Percentiles rank a stretch among this genome's conserved stretches.
phyloP scores from a whole-genome alignment of 1,284 basidiomycete genomes.

The Cryptococcus sp. region DNA sequence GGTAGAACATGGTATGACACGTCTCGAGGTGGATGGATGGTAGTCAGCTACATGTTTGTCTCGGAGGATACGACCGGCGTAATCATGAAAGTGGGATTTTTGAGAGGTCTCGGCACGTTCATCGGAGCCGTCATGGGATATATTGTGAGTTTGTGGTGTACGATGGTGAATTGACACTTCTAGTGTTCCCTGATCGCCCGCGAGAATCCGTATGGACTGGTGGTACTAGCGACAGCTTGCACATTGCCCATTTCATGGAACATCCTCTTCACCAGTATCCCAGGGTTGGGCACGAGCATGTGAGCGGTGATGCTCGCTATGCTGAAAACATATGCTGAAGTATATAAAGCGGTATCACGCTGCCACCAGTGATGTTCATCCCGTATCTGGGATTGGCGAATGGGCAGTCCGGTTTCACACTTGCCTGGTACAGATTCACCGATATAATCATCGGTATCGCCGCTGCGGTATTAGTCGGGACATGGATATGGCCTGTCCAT shows the following conservation, averaged over 20 bases:
- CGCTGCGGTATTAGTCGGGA: conserved; percentile 50
- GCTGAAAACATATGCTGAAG: no score
- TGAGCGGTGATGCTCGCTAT: conserved; percentile 13
- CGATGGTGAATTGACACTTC: background rate
- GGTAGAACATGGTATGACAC: conserved; percentile 51
- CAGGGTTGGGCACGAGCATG: conserved; percentile 52
- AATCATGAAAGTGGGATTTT: conserved; percentile 54
- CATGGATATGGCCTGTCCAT: conserved; percentile 51
- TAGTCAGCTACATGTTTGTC: conserved; percentile 55
- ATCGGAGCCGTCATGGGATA: conserved; percentile 53
- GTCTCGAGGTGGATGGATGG: conserved; percentile 54
- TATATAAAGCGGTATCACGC: conserved; percentile 46
- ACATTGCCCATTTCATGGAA: conserved; percentile 52
- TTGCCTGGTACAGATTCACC: conserved; percentile 49
- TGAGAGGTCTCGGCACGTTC: conserved; percentile 55
- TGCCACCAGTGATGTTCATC: conserved; percentile 54
- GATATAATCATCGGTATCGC: conserved; percentile 51
- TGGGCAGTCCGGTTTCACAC: conserved; percentile 30
- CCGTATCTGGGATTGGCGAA: conserved; percentile 41
- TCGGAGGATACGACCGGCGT: conserved; percentile 57
- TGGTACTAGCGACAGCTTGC: conserved; percentile 48
- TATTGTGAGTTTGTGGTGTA: conserved; percentile 35
- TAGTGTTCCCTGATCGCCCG: conserved; percentile 51
- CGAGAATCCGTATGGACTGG: conserved; percentile 54
- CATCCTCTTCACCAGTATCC: conserved; percentile 42